These are phyloP conservation scores for Aspergillus panamensis DNA, from an alignment of 495 filamentous ascomycete species.

Conservation along the genomic window DNA sequence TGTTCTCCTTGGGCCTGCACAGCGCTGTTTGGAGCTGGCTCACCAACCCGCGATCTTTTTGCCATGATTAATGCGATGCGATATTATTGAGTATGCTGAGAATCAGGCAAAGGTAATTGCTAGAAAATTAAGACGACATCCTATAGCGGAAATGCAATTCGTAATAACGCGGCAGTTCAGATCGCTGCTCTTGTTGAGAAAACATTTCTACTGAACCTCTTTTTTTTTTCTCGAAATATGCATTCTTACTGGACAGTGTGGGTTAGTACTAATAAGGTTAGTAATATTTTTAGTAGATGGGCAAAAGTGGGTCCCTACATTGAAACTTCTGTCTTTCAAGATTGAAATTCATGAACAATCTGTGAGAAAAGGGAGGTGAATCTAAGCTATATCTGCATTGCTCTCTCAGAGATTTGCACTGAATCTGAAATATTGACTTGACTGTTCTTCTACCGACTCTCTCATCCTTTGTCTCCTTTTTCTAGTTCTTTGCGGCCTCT, in stretches of 20 bases:
- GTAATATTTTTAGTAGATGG: background rate
- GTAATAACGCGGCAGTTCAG: background rate
- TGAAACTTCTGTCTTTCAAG: conserved; percentile 6
- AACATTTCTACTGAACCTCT: conserved; percentile 8
- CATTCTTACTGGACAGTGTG: conserved; percentile 4
- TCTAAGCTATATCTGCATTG: background rate
- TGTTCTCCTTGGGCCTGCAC: conserved; percentile 20
- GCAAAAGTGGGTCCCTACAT: background rate
- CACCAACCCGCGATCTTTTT: conserved; percentile 38
- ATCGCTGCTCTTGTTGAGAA: background rate
- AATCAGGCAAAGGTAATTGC: background rate
- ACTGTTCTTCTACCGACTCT: background rate
- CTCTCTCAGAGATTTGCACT: background rate
- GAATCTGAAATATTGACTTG: background rate
- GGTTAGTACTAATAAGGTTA: conserved; percentile 5
- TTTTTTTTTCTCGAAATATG: conserved; percentile 17
- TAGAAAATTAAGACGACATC: background rate
- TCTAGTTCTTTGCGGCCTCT: background rate
- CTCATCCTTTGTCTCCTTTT: background rate
- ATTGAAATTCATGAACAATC: background rate
- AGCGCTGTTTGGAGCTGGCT: conserved; percentile 28
- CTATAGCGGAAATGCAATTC: background rate
- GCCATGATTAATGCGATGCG: background rate
- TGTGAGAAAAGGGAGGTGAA: background rate
- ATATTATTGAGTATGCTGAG: background rate